Conservation (phyloP, 2,329 filamentous ascomycete species). For the Ustilaginoidea virens region DNA sequence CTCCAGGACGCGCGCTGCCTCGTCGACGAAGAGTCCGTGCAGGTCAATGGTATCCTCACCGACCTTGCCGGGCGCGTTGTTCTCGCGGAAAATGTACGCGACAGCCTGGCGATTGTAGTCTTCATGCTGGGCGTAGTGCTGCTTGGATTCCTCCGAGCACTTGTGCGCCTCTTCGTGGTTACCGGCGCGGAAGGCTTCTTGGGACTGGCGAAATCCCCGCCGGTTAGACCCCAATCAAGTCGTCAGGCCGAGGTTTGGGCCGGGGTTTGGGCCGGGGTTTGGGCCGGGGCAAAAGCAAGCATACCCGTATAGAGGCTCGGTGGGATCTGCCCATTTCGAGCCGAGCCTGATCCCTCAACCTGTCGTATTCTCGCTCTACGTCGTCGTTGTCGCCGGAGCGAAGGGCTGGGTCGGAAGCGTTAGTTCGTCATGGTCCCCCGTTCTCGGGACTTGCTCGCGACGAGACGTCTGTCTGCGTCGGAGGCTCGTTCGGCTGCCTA, state of each 20-base stretch:
- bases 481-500: too few species aligned
- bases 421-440: too few species aligned
- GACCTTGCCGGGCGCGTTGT: conserved; percentile 67
- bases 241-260: too few species aligned
- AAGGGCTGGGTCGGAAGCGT: conserved; percentile 59
- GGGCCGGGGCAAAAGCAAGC: conserved; percentile 6
- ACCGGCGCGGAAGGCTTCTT: conserved; percentile 67
- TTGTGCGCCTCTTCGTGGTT: conserved; percentile 75
- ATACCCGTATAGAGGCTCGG: conserved; percentile 58
- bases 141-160: conserved; percentile 72
- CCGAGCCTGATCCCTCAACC: conserved; percentile 68
- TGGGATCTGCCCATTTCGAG: conserved; percentile 66
- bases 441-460: too few species aligned
- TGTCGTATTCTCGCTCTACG: conserved; percentile 80
- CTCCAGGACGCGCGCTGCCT: conserved; percentile 83
- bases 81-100: conserved; percentile 89
- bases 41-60: conserved; percentile 77
- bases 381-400: conserved; percentile 52
- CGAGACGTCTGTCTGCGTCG: too few species aligned
- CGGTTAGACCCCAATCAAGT: too few species aligned
- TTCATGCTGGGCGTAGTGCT: conserved; percentile 71
- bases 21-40: conserved; percentile 87
- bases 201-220: too few species aligned
- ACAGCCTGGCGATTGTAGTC: conserved; percentile 82
- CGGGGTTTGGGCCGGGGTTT: too few species aligned